Conservation (phyloP, 2,329 filamentous ascomycete genomes). For the Colletotrichum kahawae region DNA sequence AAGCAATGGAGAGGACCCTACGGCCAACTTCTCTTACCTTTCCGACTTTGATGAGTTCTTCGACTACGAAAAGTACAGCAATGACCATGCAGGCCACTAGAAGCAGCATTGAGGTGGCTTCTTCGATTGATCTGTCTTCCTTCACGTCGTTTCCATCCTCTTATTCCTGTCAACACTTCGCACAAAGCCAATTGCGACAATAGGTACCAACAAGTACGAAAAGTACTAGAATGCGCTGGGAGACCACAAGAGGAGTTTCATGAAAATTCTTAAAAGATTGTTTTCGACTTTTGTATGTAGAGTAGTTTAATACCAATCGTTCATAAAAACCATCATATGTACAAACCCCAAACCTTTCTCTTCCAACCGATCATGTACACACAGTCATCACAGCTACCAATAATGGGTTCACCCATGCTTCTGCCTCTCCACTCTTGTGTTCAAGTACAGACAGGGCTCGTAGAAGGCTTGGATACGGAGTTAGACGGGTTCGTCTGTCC, state of each 20-base stretch:
- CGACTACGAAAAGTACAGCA: not conserved
- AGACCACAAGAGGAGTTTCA: not conserved
- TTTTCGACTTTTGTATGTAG: not conserved
- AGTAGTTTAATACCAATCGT: not conserved
- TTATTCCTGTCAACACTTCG: not conserved
- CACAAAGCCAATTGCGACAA: not conserved
- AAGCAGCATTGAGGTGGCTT: fast-evolving
- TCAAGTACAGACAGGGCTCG: constrained; percentile 29
- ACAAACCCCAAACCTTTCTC: not conserved
- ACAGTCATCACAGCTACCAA: not conserved
- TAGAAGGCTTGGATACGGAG: constrained; percentile 29
- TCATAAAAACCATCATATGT: not conserved
- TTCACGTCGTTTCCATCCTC: not conserved
- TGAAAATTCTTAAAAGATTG: not conserved
- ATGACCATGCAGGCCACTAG: not conserved
- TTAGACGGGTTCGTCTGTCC: constrained; percentile 38
- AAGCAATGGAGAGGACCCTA: not conserved
- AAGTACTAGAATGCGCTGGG: not conserved
- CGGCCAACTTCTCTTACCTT: not conserved
- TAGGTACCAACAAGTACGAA: not conserved
- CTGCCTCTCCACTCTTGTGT: not conserved
- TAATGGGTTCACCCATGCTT: not conserved
- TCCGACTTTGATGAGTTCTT: not conserved
- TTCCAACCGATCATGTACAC: not conserved
- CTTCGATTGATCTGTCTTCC: not conserved